Percentiles rank a stretch among this genome's conserved stretches.
Evolutionary conservation across 257 asterid genomes (phyloP).

Genomic region (Solanum neorickii): DNA sequence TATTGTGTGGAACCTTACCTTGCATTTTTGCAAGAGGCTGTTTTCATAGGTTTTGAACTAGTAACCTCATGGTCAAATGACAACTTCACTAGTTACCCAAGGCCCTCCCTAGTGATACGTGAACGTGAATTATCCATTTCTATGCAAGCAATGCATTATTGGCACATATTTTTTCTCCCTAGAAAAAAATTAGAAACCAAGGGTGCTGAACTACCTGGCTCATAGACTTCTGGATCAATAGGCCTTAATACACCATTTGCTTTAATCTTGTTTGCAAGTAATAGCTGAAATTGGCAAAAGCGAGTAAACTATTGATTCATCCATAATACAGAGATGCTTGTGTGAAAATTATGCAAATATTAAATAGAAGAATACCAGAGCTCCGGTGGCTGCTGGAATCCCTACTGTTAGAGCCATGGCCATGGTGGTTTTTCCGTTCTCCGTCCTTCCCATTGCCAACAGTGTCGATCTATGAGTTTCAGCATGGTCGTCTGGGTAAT

Average conservation of each 20-base stretch:
- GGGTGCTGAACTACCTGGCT: slow-evolving; percentile 44
- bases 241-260: slow-evolving; percentile 74
- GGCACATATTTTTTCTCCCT: not conserved
- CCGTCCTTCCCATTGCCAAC: slow-evolving; percentile 61
- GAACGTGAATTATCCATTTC: not conserved
- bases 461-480: slow-evolving; percentile 67
- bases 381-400: slow-evolving; percentile 92
- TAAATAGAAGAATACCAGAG: slow-evolving; percentile 40
- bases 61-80: not conserved
- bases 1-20: not conserved
- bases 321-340: not conserved
- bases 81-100: not conserved
- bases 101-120: not conserved
- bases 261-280: slow-evolving; percentile 48
- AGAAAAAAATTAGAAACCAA: not conserved
- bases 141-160: not conserved
- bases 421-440: slow-evolving; percentile 34
- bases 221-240: slow-evolving; percentile 57
- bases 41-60: not conserved
- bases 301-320: not conserved
- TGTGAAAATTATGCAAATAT: not conserved
- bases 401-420: slow-evolving; percentile 97
- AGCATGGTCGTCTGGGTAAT: slow-evolving; percentile 42
- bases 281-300: slow-evolving; percentile 32
- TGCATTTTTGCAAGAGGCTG: not conserved